phyloP scores from a whole-genome alignment of 257 asterid species.

The Solanum infundibuliforme region DNA sequence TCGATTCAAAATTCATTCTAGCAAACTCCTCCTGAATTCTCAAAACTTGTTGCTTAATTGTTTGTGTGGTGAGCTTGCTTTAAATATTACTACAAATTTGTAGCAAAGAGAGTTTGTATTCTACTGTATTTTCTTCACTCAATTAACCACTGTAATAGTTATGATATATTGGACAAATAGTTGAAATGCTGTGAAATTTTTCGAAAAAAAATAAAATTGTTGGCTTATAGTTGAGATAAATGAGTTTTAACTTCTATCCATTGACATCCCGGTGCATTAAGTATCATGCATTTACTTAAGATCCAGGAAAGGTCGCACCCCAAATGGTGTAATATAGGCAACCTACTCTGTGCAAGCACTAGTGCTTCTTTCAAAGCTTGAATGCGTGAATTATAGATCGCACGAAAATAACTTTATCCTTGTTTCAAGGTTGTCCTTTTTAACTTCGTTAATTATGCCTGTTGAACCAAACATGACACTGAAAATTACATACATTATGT shows the following conservation, averaged over 20 bases:
- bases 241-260: not conserved
- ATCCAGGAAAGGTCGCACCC: accelerated
- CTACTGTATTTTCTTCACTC: not conserved
- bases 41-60: not conserved
- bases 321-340: not conserved
- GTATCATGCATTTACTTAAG: accelerated
- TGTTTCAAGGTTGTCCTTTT: accelerated
- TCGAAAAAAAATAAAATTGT: not conserved
- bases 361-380: accelerated
- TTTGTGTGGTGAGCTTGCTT: not conserved
- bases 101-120: not conserved
- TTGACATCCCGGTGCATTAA: accelerated
- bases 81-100: not conserved
- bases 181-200: not conserved
- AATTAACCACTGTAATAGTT: not conserved
- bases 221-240: not conserved
- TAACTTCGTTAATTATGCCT: not conserved
- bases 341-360: accelerated
- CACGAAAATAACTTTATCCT: not conserved
- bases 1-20: not conserved
- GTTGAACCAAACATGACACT: no score
- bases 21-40: not conserved
- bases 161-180: not conserved
- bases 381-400: accelerated
- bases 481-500: no score